Evolutionary conservation across 257 asterid genomes (phyloP).

Genomic region (Forsythia viridissima): DNA sequence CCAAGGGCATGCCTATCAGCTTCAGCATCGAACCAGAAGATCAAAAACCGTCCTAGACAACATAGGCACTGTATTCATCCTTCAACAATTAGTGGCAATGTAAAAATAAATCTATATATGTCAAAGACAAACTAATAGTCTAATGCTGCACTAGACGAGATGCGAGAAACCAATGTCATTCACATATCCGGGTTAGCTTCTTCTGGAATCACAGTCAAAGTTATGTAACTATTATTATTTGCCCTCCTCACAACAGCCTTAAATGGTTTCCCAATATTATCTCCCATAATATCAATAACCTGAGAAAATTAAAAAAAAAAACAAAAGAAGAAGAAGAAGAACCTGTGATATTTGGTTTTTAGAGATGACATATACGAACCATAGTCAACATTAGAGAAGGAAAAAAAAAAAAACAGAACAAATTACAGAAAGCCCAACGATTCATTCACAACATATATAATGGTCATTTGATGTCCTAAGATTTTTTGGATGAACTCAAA

Average conservation of each 20-base stretch:
- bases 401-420: not conserved
- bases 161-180: conserved; percentile 18
- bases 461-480: not conserved
- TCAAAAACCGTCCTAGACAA: not conserved
- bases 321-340: too few species aligned
- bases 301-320: too few species aligned
- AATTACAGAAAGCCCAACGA: not conserved
- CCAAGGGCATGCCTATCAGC: not conserved
- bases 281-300: conserved; percentile 74
- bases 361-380: not conserved
- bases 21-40: not conserved
- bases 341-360: not conserved
- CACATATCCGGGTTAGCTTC: conserved; percentile 83
- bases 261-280: conserved; percentile 65
- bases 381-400: not conserved
- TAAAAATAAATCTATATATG: not conserved
- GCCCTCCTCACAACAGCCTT: conserved; percentile 69
- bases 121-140: not conserved
- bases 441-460: not conserved
- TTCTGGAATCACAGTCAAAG: conserved; percentile 72
- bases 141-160: not conserved
- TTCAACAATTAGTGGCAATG: not conserved
- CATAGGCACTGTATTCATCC: not conserved
- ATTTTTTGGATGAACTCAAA: not conserved
- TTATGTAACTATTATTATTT: conserved; percentile 37